Percentiles rank a stretch among this genome's conserved stretches.
phyloP scores from a whole-genome alignment of 176 grass and related monocot genomes.

The Olyra latifolia region DNA sequence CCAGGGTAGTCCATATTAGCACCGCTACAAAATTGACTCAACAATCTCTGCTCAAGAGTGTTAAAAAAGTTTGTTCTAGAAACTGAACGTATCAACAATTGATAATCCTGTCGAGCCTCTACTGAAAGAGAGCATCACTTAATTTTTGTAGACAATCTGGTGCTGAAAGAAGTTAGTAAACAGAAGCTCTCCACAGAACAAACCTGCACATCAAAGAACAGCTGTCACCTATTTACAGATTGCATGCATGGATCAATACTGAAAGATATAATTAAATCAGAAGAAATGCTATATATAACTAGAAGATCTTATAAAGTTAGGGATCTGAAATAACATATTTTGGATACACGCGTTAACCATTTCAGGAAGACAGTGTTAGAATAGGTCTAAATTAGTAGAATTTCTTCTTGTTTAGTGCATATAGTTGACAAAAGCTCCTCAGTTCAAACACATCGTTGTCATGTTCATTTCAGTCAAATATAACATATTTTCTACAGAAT shows the following conservation, averaged over 20 bases:
- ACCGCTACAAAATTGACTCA: background rate
- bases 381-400: conserved; percentile 11
- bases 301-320: background rate
- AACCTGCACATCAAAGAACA: conserved; percentile 11
- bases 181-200: background rate
- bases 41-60: conserved; percentile 21
- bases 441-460: background rate
- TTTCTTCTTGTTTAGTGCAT: background rate
- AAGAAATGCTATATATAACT: background rate
- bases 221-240: conserved; percentile 20
- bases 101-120: conserved; percentile 21
- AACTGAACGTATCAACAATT: conserved; percentile 9
- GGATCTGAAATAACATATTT: conserved; percentile 8
- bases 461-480: conserved; percentile 1
- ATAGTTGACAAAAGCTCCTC: background rate
- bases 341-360: conserved; percentile 21
- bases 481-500: background rate
- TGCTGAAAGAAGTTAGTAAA: background rate
- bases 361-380: conserved; percentile 13
- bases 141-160: background rate
- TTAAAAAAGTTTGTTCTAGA: conserved; percentile 18
- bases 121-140: conserved; percentile 14
- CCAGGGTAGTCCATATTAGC: conserved; percentile 39
- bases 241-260: conserved; percentile 21
- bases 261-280: background rate